These are phyloP conservation scores for Populus trichocarpa DNA, from an alignment of 441 rosid species.

Conservation along the genomic window DNA sequence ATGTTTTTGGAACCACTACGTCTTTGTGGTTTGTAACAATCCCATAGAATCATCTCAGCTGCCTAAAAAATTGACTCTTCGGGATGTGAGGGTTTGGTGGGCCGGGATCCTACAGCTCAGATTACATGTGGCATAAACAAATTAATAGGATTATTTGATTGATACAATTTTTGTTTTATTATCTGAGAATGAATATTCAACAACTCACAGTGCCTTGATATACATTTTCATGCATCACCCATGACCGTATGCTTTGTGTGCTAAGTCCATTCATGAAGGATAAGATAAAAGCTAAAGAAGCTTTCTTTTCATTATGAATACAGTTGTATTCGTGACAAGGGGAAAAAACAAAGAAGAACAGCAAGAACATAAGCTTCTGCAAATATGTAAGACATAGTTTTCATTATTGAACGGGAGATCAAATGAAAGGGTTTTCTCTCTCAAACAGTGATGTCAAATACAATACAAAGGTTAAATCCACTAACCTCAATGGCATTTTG, in stretches of 20 bases:
- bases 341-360: neutral
- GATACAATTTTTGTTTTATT: neutral
- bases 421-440: neutral
- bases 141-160: neutral
- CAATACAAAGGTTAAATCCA: neutral
- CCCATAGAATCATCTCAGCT: neutral
- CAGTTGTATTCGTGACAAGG: neutral
- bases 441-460: neutral
- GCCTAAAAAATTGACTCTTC: neutral
- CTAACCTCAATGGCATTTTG: neutral
- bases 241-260: neutral
- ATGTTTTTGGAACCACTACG: neutral
- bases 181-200: neutral
- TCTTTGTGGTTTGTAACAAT: neutral
- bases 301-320: neutral
- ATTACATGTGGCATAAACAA: neutral
- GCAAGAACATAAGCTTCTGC: neutral
- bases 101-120: neutral
- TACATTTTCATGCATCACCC: neutral
- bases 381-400: neutral
- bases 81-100: neutral
- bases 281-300: neutral
- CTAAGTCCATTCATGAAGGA: neutral
- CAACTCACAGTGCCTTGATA: neutral
- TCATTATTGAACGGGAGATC: neutral